Percentiles rank a stretch among this genome's conserved stretches.
Evolutionary conservation across 345 rosid genomes (phyloP).

Genomic region (Brassica carinata): DNA sequence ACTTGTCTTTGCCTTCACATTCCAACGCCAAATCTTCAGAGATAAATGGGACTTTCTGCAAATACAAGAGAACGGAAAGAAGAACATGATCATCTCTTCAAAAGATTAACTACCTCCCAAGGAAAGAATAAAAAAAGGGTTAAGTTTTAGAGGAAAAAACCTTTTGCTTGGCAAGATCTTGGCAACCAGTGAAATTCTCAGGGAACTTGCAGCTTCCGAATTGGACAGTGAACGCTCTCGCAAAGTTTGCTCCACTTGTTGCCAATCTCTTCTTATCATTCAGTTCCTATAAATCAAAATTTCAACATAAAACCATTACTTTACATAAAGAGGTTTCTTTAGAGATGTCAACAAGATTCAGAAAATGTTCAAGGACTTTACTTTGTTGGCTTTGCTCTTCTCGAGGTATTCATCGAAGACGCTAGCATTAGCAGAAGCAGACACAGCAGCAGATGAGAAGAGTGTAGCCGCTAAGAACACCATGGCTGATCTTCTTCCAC

Average conservation of each 20-base stretch:
- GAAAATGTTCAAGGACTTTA: conserved; percentile 26
- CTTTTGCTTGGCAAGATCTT: conserved; percentile 98
- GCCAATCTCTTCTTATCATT: conserved; percentile 97
- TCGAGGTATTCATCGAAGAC: conserved; percentile 94
- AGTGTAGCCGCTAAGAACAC: conserved; percentile 70
- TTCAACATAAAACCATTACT: neutral
- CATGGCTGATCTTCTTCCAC: conserved; percentile 80
- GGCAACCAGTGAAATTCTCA: conserved; percentile 97
- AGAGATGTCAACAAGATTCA: conserved; percentile 7
- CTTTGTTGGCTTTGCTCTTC: conserved; percentile 96
- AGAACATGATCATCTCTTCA: conserved; percentile 19
- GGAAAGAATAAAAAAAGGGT: neutral
- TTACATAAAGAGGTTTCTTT: neutral
- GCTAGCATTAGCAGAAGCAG: conserved; percentile 79
- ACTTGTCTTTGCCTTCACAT: conserved; percentile 96
- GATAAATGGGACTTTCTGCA: conserved; percentile 94
- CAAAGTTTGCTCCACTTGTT: conserved; percentile 95
- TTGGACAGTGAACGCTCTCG: conserved; percentile 90
- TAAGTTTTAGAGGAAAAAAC: conserved; percentile 32
- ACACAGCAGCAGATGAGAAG: conserved; percentile 62
- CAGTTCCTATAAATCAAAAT: conserved; percentile 56
- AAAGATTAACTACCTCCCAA: neutral
- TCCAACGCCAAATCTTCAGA: conserved; percentile 82
- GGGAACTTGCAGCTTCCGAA: conserved; percentile 98
- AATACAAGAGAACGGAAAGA: neutral